Evolutionary conservation across 2,329 filamentous ascomycete genomes (phyloP).

Genomic region (Epichloe coenophiala): DNA sequence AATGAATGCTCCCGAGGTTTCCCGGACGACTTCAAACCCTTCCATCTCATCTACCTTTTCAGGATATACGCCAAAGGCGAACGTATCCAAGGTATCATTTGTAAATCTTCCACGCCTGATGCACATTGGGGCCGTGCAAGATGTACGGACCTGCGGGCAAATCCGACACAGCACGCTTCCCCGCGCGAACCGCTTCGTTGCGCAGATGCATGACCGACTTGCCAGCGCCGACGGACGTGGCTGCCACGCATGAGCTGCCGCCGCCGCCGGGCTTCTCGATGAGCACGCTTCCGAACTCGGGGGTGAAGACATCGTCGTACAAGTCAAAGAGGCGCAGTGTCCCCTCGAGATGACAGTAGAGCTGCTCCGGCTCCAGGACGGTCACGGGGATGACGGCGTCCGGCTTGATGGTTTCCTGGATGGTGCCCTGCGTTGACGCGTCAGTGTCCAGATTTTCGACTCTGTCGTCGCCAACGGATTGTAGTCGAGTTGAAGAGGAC

Average conservation of each 20-base stretch:
- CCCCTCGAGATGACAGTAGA: slow-evolving; percentile 22
- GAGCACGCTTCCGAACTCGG: slow-evolving; percentile 24
- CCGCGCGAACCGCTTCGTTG: slow-evolving; percentile 11
- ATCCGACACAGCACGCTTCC: slow-evolving; percentile 8
- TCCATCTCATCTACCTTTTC: slow-evolving; percentile 11
- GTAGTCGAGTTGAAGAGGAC: not conserved
- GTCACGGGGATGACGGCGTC: slow-evolving; percentile 28
- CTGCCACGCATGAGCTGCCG: slow-evolving; percentile 6
- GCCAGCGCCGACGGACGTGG: not conserved
- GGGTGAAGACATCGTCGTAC: slow-evolving; percentile 25
- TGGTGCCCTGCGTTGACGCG: slow-evolving; percentile 19
- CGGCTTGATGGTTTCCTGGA: slow-evolving; percentile 27
- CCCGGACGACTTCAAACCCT: not conserved
- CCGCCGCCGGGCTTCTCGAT: slow-evolving; percentile 22
- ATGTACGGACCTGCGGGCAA: slow-evolving; percentile 28
- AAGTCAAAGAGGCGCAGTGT: slow-evolving; percentile 19
- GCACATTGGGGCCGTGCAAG: slow-evolving; percentile 25
- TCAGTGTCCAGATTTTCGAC: not conserved
- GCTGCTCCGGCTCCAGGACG: slow-evolving; percentile 23
- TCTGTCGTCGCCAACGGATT: no score
- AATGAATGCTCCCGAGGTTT: not conserved
- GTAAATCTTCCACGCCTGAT: slow-evolving; percentile 29
- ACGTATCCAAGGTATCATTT: slow-evolving; percentile 24
- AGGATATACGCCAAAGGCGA: slow-evolving; percentile 23
- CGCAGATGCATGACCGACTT: slow-evolving; percentile 2